Conservation (phyloP, 139 green algal genomes). For the Pleodorina starrii region DNA sequence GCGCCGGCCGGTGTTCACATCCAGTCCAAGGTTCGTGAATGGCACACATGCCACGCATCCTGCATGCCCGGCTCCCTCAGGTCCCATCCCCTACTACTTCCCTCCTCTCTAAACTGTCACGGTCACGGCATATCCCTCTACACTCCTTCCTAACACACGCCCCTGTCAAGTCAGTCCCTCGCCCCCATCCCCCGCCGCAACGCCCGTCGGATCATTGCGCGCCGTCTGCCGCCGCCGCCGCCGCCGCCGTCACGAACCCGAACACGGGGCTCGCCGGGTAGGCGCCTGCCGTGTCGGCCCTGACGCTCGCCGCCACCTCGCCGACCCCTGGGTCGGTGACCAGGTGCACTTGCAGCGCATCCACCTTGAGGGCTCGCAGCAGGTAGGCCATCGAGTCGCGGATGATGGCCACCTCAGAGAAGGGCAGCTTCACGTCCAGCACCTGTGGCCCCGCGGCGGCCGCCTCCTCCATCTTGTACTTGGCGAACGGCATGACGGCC, state of each 20-base stretch:
- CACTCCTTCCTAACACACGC: no score
- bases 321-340: conserved; percentile 1
- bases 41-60: no score
- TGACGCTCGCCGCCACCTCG: conserved; percentile 6
- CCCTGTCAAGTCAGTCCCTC: no score
- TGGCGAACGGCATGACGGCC: conserved; percentile 93
- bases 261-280: conserved; percentile 38
- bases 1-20: no score
- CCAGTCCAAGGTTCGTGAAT: no score
- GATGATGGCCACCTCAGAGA: conserved; percentile 86
- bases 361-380: conserved; percentile 65
- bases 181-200: not conserved
- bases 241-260: conserved; percentile 19
- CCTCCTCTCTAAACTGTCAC: no score
- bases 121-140: no score
- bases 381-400: conserved; percentile 84
- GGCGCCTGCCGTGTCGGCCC: not conserved
- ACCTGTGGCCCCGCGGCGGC: conserved; percentile 71
- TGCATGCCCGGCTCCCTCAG: no score
- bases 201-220: no score
- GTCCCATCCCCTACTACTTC: no score
- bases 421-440: conserved; percentile 78
- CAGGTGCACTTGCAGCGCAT: conserved; percentile 51
- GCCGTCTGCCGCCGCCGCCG: no score
- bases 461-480: conserved; percentile 91